These are phyloP conservation scores for Talaromyces rugulosus DNA, from an alignment of 2,329 filamentous ascomycete genomes.

Conservation along the genomic window DNA sequence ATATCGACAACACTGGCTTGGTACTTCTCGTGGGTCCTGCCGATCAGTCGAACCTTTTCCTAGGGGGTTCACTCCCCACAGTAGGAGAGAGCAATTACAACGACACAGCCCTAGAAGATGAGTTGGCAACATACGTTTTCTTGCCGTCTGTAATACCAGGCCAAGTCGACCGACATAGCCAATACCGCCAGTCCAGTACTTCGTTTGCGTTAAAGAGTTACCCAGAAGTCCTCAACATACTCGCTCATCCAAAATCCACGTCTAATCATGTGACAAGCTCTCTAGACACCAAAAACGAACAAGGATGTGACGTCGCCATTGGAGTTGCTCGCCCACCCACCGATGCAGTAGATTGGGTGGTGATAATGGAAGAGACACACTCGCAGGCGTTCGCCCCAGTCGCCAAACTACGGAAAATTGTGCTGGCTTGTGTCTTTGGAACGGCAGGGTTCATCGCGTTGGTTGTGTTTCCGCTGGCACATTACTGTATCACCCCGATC, in stretches of 20 bases:
- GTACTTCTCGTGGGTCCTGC: constrained; percentile 8
- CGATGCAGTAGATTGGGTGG: constrained; percentile 71
- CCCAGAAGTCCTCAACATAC: constrained; percentile 59
- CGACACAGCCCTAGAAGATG: constrained; percentile 1
- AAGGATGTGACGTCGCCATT: constrained; percentile 66
- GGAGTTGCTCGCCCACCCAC: constrained; percentile 70
- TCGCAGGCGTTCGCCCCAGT: constrained; percentile 75
- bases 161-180: constrained; percentile 4
- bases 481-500: constrained; percentile 77
- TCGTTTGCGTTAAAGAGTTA: constrained; percentile 60
- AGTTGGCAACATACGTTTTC: constrained; percentile 8
- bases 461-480: constrained; percentile 72
- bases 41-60: not conserved
- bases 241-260: constrained; percentile 46
- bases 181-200: constrained; percentile 26
- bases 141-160: not conserved
- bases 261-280: constrained; percentile 66
- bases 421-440: constrained; percentile 80
- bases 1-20: constrained; percentile 1
- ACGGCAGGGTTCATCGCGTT: constrained; percentile 70
- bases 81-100: not conserved
- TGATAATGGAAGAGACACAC: constrained; percentile 73
- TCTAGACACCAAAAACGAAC: constrained; percentile 69
- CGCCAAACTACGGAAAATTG: constrained; percentile 67
- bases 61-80: not conserved